phyloP scores from a whole-genome alignment of 192 early-diverging fungal species.

The Mortierella alpina region DNA sequence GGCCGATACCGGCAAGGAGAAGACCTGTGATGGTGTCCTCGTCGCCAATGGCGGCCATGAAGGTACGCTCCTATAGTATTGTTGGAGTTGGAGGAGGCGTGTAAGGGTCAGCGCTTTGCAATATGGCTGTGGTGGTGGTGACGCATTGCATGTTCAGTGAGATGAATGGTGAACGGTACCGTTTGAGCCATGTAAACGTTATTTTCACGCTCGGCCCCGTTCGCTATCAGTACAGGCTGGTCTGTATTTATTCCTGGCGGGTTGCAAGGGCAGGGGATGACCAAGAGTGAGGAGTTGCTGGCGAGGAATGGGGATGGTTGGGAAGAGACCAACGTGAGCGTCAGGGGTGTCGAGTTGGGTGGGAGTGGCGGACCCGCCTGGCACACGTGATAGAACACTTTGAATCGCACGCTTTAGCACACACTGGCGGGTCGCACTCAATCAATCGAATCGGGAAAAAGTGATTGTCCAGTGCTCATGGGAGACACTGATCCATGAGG shows the following conservation, averaged over 20 bases:
- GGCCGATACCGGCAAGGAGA: conserved; percentile 96
- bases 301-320: background rate
- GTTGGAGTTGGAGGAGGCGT: background rate
- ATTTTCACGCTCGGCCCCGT: conserved; percentile 1
- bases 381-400: too few species aligned
- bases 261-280: background rate
- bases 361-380: too few species aligned
- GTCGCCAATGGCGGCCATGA: conserved; percentile 75
- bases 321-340: background rate
- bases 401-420: too few species aligned
- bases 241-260: background rate
- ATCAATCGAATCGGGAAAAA: too few species aligned
- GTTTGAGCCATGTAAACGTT: conserved; percentile 38
- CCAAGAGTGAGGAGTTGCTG: background rate
- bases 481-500: too few species aligned
- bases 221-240: background rate
- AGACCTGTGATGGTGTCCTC: conserved; percentile 96
- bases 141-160: background rate
- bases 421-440: too few species aligned
- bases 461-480: too few species aligned
- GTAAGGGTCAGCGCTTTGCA: too few species aligned
- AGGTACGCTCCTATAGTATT: conserved; percentile 67
- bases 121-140: background rate
- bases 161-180: background rate
- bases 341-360: too few species aligned